Conservation (phyloP, 257 asterid species). For the Solanum peruvianum region DNA sequence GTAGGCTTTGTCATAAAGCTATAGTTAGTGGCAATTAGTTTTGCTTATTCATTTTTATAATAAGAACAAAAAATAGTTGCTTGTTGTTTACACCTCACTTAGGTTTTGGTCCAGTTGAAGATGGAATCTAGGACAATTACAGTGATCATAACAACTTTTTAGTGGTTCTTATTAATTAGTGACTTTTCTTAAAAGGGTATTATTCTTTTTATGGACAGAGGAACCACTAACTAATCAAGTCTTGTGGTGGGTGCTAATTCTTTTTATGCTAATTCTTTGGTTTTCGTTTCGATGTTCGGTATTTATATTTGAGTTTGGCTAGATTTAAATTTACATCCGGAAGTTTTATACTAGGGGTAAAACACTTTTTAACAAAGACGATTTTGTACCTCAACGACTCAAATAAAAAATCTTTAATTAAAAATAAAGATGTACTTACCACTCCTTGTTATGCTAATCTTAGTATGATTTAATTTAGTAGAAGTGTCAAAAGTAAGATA, state of each 20-base stretch:
- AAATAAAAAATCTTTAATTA: no score
- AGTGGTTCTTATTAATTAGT: background rate
- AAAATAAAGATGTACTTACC: no score
- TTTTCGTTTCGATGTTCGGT: rapidly evolving
- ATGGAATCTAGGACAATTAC: background rate
- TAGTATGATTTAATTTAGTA: background rate
- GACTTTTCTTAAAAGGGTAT: background rate
- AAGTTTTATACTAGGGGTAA: no score
- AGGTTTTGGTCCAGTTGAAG: background rate
- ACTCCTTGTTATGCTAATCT: background rate
- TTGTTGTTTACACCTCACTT: background rate
- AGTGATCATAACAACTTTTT: background rate
- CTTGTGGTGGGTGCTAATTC: background rate
- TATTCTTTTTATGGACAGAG: background rate
- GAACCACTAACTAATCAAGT: background rate
- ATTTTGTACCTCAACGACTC: rapidly evolving
- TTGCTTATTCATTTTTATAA: background rate
- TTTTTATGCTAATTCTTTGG: background rate
- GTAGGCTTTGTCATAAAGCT: background rate
- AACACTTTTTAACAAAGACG: rapidly evolving
- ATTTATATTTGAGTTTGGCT: rapidly evolving
- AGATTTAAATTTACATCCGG: rapidly evolving
- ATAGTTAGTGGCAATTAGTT: background rate
- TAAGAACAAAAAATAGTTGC: background rate
- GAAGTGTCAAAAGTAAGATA: background rate